phyloP scores from a whole-genome alignment of 192 early-diverging fungal species.

The Podochytrium sp. region DNA sequence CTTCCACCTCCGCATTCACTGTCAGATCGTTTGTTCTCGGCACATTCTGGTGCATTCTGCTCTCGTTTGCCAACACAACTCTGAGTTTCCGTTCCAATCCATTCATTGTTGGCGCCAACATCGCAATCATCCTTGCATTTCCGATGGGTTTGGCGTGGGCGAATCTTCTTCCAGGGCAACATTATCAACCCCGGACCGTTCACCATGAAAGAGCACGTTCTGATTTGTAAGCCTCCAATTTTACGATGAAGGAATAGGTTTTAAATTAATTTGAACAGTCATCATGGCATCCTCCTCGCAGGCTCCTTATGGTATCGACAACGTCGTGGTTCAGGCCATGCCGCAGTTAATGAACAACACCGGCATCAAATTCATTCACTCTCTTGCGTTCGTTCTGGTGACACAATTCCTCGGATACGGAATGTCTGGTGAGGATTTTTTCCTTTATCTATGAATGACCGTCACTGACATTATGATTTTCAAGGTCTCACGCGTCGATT shows the following conservation, averaged over 20 bases:
- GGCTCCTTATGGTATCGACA: slow-evolving; percentile 56
- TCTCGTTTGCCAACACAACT: slow-evolving; percentile 32
- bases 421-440: slow-evolving; percentile 74
- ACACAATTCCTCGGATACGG: slow-evolving; percentile 72
- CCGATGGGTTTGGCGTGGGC: slow-evolving; percentile 54
- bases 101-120: slow-evolving; percentile 66
- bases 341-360: slow-evolving; percentile 25
- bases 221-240: slow-evolving; percentile 62
- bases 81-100: slow-evolving; percentile 50
- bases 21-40: slow-evolving; percentile 29
- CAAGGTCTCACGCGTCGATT: no score
- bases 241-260: neutral
- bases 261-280: neutral
- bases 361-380: slow-evolving; percentile 22
- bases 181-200: slow-evolving; percentile 85
- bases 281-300: slow-evolving; percentile 13
- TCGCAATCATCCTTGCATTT: slow-evolving; percentile 76
- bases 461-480: no score
- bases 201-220: slow-evolving; percentile 86
- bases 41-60: slow-evolving; percentile 12
- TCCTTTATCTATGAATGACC: no score
- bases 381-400: slow-evolving; percentile 56
- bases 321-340: slow-evolving; percentile 34
- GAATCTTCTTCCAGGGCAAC: slow-evolving; percentile 30
- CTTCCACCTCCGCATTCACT: slow-evolving; percentile 37